Evolutionary conservation across 352 stramenopile genomes (phyloP).

Genomic region (Phytopythium helicoides): DNA sequence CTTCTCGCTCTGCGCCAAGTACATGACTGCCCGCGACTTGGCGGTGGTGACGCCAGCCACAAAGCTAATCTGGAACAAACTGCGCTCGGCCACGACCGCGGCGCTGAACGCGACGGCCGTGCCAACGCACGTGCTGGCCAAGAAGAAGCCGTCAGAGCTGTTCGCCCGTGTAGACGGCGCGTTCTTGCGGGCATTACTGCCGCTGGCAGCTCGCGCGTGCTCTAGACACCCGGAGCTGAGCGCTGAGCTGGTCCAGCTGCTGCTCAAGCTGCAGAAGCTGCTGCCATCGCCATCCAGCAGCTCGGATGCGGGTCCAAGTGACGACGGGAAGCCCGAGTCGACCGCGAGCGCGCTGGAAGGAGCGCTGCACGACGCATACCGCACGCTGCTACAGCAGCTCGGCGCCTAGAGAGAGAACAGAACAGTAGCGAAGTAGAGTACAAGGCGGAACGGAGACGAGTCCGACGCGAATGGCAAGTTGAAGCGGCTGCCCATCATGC

Average conservation of each 20-base stretch:
- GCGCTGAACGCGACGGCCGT: conserved; percentile 6
- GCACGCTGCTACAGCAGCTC: conserved; percentile 5
- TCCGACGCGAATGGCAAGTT: neutral
- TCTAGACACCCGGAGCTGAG: conserved; percentile 48
- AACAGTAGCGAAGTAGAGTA: too few species aligned
- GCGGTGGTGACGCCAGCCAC: conserved; percentile 42
- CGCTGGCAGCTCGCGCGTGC: conserved; percentile 45
- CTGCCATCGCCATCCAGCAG: conserved; percentile 21
- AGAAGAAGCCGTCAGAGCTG: neutral
- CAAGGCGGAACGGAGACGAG: too few species aligned
- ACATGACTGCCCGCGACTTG: conserved; percentile 39
- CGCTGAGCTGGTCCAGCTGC: conserved; percentile 60
- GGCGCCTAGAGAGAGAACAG: neutral
- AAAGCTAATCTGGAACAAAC: conserved; percentile 58
- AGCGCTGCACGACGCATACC: conserved; percentile 7
- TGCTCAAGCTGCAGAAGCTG: conserved; percentile 64
- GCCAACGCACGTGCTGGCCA: neutral
- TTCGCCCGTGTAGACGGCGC: conserved; percentile 15
- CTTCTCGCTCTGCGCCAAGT: conserved; percentile 39
- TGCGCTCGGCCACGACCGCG: conserved; percentile 28
- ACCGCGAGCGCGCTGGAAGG: neutral
- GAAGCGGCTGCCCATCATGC: neutral
- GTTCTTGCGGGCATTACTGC: conserved; percentile 44
- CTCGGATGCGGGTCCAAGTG: conserved; percentile 12
- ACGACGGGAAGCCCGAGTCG: conserved; percentile 5